Conservation (phyloP, 352 stramenopile genomes). For the Phytophthora niederhauseri region DNA sequence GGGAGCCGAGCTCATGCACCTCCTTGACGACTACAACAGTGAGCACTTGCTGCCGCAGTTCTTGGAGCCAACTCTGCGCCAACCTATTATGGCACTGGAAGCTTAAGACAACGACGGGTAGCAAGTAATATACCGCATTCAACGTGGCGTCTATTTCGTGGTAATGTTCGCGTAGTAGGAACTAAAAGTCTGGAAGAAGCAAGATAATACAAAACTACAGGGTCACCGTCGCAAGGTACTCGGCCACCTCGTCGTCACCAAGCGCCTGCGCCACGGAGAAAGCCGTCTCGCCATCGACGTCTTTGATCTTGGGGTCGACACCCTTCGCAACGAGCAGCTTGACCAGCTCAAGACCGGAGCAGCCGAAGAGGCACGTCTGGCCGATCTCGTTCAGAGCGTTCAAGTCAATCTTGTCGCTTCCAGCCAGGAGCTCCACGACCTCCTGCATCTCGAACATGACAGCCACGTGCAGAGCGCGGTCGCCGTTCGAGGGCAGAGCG, state of each 20-base stretch:
- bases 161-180: neutral
- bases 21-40: constrained; percentile 42
- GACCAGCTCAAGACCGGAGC: constrained; percentile 74
- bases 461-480: constrained; percentile 78
- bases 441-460: constrained; percentile 88
- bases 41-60: constrained; percentile 41
- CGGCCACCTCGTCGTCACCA: constrained; percentile 74
- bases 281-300: constrained; percentile 74
- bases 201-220: constrained; percentile 31
- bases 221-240: constrained; percentile 57
- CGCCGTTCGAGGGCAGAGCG: constrained; percentile 58
- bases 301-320: constrained; percentile 65
- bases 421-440: constrained; percentile 73
- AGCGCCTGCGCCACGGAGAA: constrained; percentile 74
- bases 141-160: constrained; percentile 5
- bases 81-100: constrained; percentile 25
- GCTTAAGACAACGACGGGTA: neutral
- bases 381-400: constrained; percentile 73
- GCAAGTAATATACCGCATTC: neutral
- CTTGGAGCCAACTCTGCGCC: constrained; percentile 24
- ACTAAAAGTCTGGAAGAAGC: neutral
- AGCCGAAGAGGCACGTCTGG: constrained; percentile 85
- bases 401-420: constrained; percentile 55
- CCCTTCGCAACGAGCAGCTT: constrained; percentile 66
- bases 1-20: constrained; percentile 27